phyloP scores from a whole-genome alignment of 768 basidiomycete species.

The Amanita subjunquillea region DNA sequence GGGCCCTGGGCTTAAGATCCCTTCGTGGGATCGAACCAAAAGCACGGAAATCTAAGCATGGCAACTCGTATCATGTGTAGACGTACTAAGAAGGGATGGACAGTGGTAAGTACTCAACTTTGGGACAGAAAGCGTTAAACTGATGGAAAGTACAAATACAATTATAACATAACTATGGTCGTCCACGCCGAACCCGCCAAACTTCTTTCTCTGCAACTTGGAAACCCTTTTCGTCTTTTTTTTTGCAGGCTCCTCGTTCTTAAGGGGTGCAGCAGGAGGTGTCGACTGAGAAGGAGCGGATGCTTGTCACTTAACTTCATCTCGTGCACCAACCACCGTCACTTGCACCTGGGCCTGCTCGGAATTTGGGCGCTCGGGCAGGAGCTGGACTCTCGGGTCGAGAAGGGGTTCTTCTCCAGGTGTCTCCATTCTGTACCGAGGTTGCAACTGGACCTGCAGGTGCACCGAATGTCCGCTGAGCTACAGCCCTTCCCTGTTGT shows the following conservation, averaged over 20 bases:
- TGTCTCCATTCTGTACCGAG: neutral
- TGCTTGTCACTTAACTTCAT: slow-evolving; percentile 28
- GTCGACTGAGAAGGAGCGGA: slow-evolving; percentile 4
- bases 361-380: slow-evolving; percentile 29
- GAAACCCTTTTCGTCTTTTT: slow-evolving; percentile 62
- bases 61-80: too few species aligned
- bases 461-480: neutral
- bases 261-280: slow-evolving; percentile 11
- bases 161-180: neutral
- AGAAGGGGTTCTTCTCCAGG: slow-evolving; percentile 24
- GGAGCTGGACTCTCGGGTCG: slow-evolving; percentile 49
- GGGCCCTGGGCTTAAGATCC: neutral
- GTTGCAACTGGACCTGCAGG: neutral
- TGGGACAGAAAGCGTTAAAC: too few species aligned
- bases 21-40: too few species aligned
- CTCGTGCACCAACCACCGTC: slow-evolving; percentile 50
- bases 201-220: slow-evolving; percentile 35
- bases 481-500: slow-evolving; percentile 21
- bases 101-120: too few species aligned
- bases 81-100: too few species aligned
- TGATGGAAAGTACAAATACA: neutral
- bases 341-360: slow-evolving; percentile 31
- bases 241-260: slow-evolving; percentile 28
- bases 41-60: too few species aligned
- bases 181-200: slow-evolving; percentile 1